Conservation (phyloP, 768 basidiomycete genomes). For the Coprinellus micaceus region DNA sequence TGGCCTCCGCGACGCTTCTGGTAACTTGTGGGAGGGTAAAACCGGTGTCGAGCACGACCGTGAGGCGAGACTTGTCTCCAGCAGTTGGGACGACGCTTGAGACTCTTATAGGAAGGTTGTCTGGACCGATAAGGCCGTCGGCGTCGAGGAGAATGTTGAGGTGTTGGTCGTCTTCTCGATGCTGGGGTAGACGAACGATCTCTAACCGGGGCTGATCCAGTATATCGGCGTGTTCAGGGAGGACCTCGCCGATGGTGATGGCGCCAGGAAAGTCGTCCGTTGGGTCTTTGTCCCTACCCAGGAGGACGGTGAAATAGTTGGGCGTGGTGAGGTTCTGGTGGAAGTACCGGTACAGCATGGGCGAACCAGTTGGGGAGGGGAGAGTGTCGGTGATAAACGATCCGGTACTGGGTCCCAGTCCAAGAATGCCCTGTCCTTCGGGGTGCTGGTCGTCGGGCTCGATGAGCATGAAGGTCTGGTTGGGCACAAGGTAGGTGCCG, state of each 20-base stretch:
- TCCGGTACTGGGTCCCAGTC: constrained; percentile 58
- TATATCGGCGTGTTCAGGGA: constrained; percentile 47
- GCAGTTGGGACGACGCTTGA: constrained; percentile 42
- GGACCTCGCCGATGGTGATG: constrained; percentile 58
- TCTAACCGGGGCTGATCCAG: constrained; percentile 47
- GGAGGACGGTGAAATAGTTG: constrained; percentile 60
- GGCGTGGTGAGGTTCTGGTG: constrained; percentile 51
- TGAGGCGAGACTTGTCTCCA: constrained; percentile 43
- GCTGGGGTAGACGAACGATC: constrained; percentile 37
- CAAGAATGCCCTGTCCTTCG: constrained; percentile 29
- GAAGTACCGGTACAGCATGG: constrained; percentile 66
- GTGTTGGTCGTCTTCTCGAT: constrained; percentile 46
- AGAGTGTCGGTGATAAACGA: constrained; percentile 42
- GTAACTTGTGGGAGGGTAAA: constrained; percentile 66
- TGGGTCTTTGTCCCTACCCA: constrained; percentile 56
- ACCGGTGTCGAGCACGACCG: constrained; percentile 66
- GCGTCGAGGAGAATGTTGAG: constrained; percentile 63
- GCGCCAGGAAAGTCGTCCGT: constrained; percentile 51
- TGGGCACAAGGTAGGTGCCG: constrained; percentile 37
- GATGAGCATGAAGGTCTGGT: constrained; percentile 49
- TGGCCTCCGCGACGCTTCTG: constrained; percentile 47
- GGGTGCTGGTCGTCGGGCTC: constrained; percentile 26
- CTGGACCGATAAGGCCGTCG: constrained; percentile 59
- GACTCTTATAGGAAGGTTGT: constrained; percentile 47
- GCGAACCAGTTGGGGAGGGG: constrained; percentile 38